Conservation (phyloP, 345 rosid genomes). For the Heritiera littoralis region DNA sequence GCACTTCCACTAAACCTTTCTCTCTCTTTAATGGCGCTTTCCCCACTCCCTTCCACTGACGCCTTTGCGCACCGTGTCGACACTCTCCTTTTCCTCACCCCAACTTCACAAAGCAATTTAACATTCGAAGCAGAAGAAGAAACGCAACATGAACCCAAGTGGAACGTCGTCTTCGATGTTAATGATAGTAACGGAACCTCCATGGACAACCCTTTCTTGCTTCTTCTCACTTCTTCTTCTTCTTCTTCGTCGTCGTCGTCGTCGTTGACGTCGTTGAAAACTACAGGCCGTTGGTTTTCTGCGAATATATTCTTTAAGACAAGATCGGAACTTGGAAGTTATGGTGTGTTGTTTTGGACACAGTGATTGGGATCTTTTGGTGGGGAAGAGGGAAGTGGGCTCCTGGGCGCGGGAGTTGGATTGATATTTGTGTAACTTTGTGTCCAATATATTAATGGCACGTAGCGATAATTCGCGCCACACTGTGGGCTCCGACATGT, state of each 20-base stretch:
- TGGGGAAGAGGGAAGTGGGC: neutral
- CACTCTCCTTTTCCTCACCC: slow-evolving; percentile 34
- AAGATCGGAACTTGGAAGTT: neutral
- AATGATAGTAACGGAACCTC: slow-evolving; percentile 49
- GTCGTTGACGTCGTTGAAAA: neutral
- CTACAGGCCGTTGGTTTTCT: neutral
- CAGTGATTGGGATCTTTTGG: neutral
- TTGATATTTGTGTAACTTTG: neutral
- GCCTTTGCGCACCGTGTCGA: slow-evolving; percentile 39
- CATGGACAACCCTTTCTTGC: slow-evolving; percentile 19
- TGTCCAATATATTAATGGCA: neutral
- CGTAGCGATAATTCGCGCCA: slow-evolving; percentile 14
- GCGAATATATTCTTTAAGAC: neutral
- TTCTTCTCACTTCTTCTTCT: neutral
- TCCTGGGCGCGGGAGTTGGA: neutral
- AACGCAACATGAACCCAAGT: slow-evolving; percentile 36
- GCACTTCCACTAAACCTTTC: slow-evolving; percentile 50
- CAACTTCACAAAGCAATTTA: slow-evolving; percentile 25
- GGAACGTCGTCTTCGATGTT: slow-evolving; percentile 34
- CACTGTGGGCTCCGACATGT: neutral
- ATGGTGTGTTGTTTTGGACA: neutral
- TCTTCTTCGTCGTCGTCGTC: neutral
- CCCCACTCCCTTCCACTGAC: slow-evolving; percentile 46
- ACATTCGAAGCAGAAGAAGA: slow-evolving; percentile 22
- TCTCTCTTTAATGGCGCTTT: slow-evolving; percentile 49